phyloP scores from a whole-genome alignment of 768 basidiomycete genomes.

The Pleurotus salmoneostramineus region DNA sequence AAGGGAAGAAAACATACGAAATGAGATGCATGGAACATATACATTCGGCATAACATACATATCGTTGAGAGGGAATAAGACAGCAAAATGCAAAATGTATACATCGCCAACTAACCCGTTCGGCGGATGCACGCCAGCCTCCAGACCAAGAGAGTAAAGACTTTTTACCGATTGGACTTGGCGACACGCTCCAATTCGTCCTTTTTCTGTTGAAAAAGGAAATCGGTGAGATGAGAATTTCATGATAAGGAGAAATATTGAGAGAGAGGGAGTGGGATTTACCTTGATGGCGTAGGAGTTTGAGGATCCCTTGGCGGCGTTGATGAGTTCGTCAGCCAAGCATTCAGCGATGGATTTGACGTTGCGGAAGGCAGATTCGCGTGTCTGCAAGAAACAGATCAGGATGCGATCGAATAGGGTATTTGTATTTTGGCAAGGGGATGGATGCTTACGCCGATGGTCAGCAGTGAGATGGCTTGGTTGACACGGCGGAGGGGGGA shows the following conservation, averaged over 20 bases:
- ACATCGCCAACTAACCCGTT: too few relatives aligned
- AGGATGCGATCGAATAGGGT: slow-evolving; percentile 8
- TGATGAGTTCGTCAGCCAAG: slow-evolving; percentile 98
- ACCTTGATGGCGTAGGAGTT: slow-evolving; percentile 99
- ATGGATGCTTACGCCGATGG: slow-evolving; percentile 76
- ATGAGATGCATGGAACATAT: neutral
- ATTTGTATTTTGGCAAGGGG: neutral
- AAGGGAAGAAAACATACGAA: too few relatives aligned
- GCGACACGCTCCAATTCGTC: slow-evolving; percentile 99
- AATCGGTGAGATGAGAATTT: slow-evolving; percentile 5
- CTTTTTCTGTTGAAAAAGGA: slow-evolving; percentile 67
- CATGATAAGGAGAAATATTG: neutral
- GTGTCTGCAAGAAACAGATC: slow-evolving; percentile 54
- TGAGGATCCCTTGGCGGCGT: slow-evolving; percentile 99
- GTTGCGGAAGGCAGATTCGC: slow-evolving; percentile 99
- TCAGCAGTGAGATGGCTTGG: slow-evolving; percentile 93
- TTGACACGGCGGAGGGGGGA: slow-evolving; percentile 98
- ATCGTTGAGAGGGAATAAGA: neutral
- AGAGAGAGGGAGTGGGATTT: slow-evolving; percentile 12
- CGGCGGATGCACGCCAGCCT: neutral
- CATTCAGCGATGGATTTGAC: slow-evolving; percentile 99
- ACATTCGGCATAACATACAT: neutral
- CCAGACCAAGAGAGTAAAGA: neutral
- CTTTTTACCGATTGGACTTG: slow-evolving; percentile 96
- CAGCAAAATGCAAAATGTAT: too few relatives aligned